Conservation (phyloP, 257 asterid genomes). For the Linaria vulgaris region DNA sequence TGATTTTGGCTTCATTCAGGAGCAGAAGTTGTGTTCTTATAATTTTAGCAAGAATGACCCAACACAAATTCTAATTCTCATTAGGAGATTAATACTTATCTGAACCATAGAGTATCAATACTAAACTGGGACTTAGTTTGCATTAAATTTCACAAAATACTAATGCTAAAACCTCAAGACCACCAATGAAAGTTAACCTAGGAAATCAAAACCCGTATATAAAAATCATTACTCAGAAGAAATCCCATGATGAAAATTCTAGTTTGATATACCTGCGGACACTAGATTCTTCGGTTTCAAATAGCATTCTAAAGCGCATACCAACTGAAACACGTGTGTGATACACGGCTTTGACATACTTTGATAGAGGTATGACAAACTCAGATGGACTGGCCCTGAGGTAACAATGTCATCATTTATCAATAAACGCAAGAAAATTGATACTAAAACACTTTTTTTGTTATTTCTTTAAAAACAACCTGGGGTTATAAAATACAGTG, state of each 20-base stretch:
- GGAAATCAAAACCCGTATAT: background rate
- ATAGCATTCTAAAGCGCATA: constrained; percentile 95
- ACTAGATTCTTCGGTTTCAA: constrained; percentile 98
- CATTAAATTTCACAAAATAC: background rate
- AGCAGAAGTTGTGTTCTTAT: constrained; percentile 1
- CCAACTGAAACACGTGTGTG: constrained; percentile 96
- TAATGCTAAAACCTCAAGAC: background rate
- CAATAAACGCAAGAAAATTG: constrained; percentile 8
- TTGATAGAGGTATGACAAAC: constrained; percentile 85
- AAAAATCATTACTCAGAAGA: background rate
- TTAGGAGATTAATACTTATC: background rate
- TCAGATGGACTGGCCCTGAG: constrained; percentile 98
- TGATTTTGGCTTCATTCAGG: background rate
- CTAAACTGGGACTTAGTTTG: background rate
- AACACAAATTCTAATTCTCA: background rate
- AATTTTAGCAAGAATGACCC: background rate
- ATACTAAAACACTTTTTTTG: background rate
- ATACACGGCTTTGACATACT: constrained; percentile 86
- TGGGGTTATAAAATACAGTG: constrained; percentile 88
- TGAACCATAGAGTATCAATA: background rate
- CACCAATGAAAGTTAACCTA: background rate
- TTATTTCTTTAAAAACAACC: constrained; percentile 36
- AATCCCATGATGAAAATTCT: constrained; percentile 1
- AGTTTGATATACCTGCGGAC: constrained; percentile 72
- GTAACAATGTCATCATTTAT: constrained; percentile 19